Base-by-base conservation (phyloP, 2,329 filamentous ascomycete species). In the Aspergillus hiratsukae region DNA sequence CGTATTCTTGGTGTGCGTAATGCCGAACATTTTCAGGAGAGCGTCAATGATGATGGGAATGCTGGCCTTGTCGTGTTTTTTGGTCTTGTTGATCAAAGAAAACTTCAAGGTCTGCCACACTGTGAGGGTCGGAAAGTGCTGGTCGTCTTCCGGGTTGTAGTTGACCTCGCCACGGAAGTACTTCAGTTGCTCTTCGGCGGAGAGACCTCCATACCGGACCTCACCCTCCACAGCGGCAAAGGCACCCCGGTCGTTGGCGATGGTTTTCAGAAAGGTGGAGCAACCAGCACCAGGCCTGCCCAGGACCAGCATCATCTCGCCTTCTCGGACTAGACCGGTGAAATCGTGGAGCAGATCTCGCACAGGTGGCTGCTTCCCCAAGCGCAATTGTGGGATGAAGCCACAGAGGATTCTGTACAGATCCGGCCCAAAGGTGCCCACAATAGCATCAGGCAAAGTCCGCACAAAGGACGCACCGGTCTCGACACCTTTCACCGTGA, bases 361-460 rank as follows among this genome's bases (percentile, higher is more conserved):
- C 17, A 79, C 79, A 29, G 80, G 77, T 4, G 78, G 78, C 21
- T 77, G 74, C 49, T 76, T 76, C 6, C 77, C 76, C 49, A 82
- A 71, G 41, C 72, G 76, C 17, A 84, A 58, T 21, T 75, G 73
- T 0, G 83, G 83, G 25, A 84, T 65, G 55, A 82, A 85, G 6
- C 76, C 67, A 31, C 76, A 78, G 14, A 91, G 64, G 6, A 90
- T 74, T 23, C 78, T 81, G 69, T 90, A 93, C 1, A 93, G 75
- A 70, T 93, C 90, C 0, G 89, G 89, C 0, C 90, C 90, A 69
- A 94, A 93, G 0, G 89, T 91, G 23, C 88, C 88, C 4, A 91
- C 60, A 40, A 93, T 79, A 2, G 89, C 89, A 61, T 89, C 82
- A 0, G 89, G 89, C 0, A 93, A 74, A 0, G 88, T 91, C 58